Percentiles rank a stretch among this genome's conserved stretches.
Conservation (phyloP, 495 filamentous ascomycete genomes). For the Pyronema domesticum region DNA sequence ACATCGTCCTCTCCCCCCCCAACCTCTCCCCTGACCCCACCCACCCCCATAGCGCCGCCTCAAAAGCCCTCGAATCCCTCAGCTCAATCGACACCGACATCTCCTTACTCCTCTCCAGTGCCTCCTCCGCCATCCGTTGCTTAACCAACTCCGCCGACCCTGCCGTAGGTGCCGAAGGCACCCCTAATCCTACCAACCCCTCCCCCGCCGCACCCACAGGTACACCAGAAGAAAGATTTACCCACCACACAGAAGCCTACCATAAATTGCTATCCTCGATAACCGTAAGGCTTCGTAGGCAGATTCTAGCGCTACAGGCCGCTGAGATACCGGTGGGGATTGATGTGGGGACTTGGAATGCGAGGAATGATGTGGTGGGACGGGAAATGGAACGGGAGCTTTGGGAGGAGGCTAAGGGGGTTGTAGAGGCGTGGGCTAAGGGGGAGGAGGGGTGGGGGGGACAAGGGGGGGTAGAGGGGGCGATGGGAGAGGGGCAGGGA, state of each 20-base stretch:
- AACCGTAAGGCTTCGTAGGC: conserved; percentile 39
- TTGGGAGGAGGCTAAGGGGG: conserved; percentile 34
- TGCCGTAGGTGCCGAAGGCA: too few relatives aligned
- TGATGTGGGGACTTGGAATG: conserved; percentile 57
- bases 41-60: background rate
- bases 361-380: conserved; percentile 45
- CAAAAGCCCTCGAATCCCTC: background rate
- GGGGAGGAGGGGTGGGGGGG: conserved; percentile 1
- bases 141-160: conserved; percentile 12
- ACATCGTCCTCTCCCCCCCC: background rate
- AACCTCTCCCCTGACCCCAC: background rate
- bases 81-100: conserved; percentile 11
- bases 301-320: conserved; percentile 46
- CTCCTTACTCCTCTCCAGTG: conserved; percentile 15
- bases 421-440: conserved; percentile 11
- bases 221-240: conserved; percentile 32
- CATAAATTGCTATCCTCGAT: too few relatives aligned
- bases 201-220: conserved; percentile 28
- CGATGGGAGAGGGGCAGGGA: background rate
- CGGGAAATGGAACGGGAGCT: conserved; percentile 49
- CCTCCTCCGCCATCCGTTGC: conserved; percentile 15
- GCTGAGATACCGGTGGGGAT: conserved; percentile 36
- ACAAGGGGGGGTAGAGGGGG: conserved; percentile 5
- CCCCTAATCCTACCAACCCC: too few relatives aligned
- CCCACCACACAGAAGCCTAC: conserved; percentile 36